Evolutionary conservation across 2,329 filamentous ascomycete genomes (phyloP).

Genomic region (Fusarium dimerum): DNA sequence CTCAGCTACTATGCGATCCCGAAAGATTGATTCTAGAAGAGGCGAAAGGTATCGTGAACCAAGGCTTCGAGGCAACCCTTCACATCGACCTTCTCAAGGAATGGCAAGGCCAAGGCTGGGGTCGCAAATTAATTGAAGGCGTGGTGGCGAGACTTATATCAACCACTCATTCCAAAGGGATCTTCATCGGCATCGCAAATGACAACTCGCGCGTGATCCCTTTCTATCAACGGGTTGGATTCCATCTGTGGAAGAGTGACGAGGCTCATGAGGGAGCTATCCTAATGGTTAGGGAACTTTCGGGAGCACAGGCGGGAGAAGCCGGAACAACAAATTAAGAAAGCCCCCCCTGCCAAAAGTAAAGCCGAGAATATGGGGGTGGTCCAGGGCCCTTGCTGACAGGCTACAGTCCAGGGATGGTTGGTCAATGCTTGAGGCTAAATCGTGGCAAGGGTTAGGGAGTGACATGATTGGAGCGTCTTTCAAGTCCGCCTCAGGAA

Average conservation of each 20-base stretch:
- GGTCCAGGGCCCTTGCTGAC: constrained; percentile 7
- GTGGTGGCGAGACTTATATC: constrained; percentile 42
- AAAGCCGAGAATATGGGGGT: no score
- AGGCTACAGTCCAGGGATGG: no score
- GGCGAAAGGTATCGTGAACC: constrained; percentile 35
- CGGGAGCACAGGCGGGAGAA: constrained; percentile 14
- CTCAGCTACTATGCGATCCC: constrained; percentile 44
- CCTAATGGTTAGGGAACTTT: constrained; percentile 25
- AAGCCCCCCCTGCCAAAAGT: background rate
- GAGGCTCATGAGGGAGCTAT: constrained; percentile 30
- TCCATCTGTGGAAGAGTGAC: constrained; percentile 42
- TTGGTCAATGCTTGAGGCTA: background rate
- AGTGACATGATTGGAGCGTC: constrained; percentile 14
- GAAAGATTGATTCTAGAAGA: constrained; percentile 41
- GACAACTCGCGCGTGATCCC: constrained; percentile 50
- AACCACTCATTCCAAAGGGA: constrained; percentile 6
- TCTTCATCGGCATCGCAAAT: constrained; percentile 41
- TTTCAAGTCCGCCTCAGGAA: constrained; percentile 1
- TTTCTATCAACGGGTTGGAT: constrained; percentile 51
- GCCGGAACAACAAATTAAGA: constrained; percentile 7
- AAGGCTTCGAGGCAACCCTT: constrained; percentile 44
- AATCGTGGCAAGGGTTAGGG: constrained; percentile 4
- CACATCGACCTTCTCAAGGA: constrained; percentile 49
- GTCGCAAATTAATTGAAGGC: constrained; percentile 40
- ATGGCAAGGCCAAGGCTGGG: constrained; percentile 47